Percentiles rank a stretch among this genome's conserved stretches.
phyloP scores from a whole-genome alignment of 2,329 filamentous ascomycete genomes.

The Aureobasidium mangrovei region DNA sequence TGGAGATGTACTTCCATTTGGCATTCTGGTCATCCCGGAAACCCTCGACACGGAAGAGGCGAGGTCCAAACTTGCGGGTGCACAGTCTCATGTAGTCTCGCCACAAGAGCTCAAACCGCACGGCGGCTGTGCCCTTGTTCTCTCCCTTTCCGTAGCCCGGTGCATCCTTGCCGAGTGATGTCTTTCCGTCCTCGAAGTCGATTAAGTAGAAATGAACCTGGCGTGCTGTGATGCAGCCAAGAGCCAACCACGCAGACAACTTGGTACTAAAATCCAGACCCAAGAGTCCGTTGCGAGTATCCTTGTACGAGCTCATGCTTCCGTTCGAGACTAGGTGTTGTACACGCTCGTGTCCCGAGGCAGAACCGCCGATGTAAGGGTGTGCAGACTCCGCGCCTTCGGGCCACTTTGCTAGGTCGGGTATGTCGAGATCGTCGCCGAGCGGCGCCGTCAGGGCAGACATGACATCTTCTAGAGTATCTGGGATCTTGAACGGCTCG shows the following conservation, averaged over 20 bases:
- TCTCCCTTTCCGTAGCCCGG: slow-evolving; percentile 60
- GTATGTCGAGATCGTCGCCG: slow-evolving; percentile 38
- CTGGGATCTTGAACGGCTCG: slow-evolving; percentile 55
- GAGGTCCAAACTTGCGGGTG: slow-evolving; percentile 57
- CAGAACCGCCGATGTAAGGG: slow-evolving; percentile 61
- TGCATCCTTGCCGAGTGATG: slow-evolving; percentile 25
- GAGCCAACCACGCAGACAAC: slow-evolving; percentile 61
- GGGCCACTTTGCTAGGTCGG: slow-evolving; percentile 46
- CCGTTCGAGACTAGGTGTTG: slow-evolving; percentile 52
- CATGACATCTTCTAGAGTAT: slow-evolving; percentile 45
- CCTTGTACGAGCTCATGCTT: slow-evolving; percentile 55
- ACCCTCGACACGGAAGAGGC: slow-evolving; percentile 57
- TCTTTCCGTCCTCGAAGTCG: slow-evolving; percentile 58
- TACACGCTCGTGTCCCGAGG: slow-evolving; percentile 49
- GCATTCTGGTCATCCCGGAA: slow-evolving; percentile 44
- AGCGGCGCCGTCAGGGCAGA: slow-evolving; percentile 51
- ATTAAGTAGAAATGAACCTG: slow-evolving; percentile 61
- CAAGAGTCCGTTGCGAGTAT: slow-evolving; percentile 61
- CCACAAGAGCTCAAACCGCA: slow-evolving; percentile 69
- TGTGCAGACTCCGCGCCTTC: slow-evolving; percentile 50
- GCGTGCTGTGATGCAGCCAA: slow-evolving; percentile 64
- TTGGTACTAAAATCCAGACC: slow-evolving; percentile 68
- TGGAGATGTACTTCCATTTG: slow-evolving; percentile 28
- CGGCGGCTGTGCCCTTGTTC: slow-evolving; percentile 59
- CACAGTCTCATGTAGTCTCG: slow-evolving; percentile 75